Conservation (phyloP, 2,329 filamentous ascomycete genomes). For the Zymoseptoria ardabiliae region DNA sequence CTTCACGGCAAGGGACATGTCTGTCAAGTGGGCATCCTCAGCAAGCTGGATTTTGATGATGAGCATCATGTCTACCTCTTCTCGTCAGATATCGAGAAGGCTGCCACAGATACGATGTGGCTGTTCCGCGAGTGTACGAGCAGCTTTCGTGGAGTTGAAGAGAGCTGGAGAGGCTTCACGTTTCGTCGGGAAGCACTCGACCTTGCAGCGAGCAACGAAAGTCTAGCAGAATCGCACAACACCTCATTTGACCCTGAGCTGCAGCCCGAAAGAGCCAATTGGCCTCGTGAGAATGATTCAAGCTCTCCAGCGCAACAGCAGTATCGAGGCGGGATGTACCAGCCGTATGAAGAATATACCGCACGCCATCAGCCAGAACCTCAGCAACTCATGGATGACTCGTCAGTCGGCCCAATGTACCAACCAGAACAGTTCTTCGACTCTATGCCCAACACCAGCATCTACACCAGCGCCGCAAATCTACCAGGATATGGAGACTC, state of each 20-base stretch:
- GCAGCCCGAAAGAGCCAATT: too few relatives aligned
- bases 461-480: neutral
- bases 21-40: neutral
- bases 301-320: neutral
- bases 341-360: neutral
- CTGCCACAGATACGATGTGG: neutral
- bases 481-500: neutral
- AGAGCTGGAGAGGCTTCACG: neutral
- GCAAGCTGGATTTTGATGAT: neutral
- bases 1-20: neutral
- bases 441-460: neutral
- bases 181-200: neutral
- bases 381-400: neutral
- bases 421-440: neutral
- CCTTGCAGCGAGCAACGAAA: neutral
- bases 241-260: too few relatives aligned
- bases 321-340: neutral
- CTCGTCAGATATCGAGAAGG: neutral
- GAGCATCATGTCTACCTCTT: neutral
- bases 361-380: neutral
- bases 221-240: neutral
- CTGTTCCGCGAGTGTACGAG: neutral
- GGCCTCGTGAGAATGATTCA: neutral
- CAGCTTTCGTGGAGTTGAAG: neutral
- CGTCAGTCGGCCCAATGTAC: neutral